Percentiles rank a stretch among this genome's conserved stretches.
Conservation (phyloP, 176 grass and related monocot genomes). For the Aegilops bicornis region DNA sequence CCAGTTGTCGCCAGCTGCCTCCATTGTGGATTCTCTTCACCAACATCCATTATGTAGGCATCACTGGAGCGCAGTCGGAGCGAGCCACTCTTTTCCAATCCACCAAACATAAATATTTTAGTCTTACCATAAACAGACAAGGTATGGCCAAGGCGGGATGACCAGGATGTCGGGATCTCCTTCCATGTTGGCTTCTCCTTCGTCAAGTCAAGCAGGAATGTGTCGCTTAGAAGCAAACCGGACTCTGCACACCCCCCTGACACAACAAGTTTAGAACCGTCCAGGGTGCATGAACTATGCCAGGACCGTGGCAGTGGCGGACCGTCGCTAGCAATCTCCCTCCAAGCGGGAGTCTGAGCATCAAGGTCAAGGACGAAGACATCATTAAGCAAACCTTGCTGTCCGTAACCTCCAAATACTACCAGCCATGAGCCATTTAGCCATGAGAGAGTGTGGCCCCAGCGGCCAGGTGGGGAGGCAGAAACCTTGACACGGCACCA, state of each 20-base stretch:
- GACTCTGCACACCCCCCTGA: slow-evolving; percentile 85
- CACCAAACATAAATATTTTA: slow-evolving; percentile 94
- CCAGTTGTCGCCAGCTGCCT: slow-evolving; percentile 59
- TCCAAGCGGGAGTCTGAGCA: slow-evolving; percentile 86
- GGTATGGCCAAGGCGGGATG: slow-evolving; percentile 80
- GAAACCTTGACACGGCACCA: slow-evolving; percentile 82
- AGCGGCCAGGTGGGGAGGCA: slow-evolving; percentile 81
- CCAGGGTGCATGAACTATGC: slow-evolving; percentile 94
- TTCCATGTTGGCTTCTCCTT: slow-evolving; percentile 84
- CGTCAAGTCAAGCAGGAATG: slow-evolving; percentile 76
- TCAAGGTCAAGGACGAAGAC: slow-evolving; percentile 91
- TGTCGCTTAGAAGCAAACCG: slow-evolving; percentile 87
- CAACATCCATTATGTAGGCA: slow-evolving; percentile 65
- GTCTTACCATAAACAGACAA: slow-evolving; percentile 70
- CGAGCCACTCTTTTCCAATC: slow-evolving; percentile 79
- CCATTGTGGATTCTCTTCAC: slow-evolving; percentile 75
- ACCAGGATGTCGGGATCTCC: slow-evolving; percentile 70
- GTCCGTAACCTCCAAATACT: slow-evolving; percentile 91
- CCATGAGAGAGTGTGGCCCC: slow-evolving; percentile 94
- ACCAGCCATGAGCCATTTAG: slow-evolving; percentile 93
- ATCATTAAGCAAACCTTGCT: slow-evolving; percentile 79
- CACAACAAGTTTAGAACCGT: slow-evolving; percentile 89
- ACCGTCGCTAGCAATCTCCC: slow-evolving; percentile 55
- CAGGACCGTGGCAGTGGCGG: slow-evolving; percentile 87
- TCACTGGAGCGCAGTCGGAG: slow-evolving; percentile 74